A percentile compares a stretch with the other conserved stretches of the same genome.
Evolutionary conservation across 2,329 filamentous ascomycete genomes (phyloP).

Genomic region (Incumbomyces delicatus): DNA sequence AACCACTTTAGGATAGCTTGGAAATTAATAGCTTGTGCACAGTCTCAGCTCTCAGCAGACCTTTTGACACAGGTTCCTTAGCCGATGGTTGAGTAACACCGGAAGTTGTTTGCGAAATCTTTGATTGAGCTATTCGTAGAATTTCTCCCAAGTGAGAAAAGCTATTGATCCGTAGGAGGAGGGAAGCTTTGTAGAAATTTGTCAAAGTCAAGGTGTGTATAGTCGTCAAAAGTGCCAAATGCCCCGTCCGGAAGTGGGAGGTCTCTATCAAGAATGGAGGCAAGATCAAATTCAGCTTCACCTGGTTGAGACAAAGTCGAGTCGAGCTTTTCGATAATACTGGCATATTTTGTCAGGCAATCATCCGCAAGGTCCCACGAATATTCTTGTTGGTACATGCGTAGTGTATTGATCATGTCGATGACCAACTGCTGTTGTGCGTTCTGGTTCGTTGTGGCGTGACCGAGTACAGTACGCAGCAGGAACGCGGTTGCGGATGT

Average conservation of each 20-base stretch:
- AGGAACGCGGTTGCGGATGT: constrained; percentile 43
- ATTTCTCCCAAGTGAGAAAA: too few species aligned
- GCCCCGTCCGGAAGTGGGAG: neutral
- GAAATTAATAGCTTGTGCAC: too few species aligned
- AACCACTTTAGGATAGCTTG: too few species aligned
- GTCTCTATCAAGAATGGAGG: neutral
- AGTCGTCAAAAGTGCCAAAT: neutral
- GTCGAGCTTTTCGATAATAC: constrained; percentile 36
- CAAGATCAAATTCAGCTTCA: neutral
- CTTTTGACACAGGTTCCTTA: too few species aligned
- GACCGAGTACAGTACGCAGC: constrained; percentile 37
- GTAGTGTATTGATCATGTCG: constrained; percentile 33
- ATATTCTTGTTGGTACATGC: constrained; percentile 29
- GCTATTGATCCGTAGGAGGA: too few species aligned
- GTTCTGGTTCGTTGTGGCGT: constrained; percentile 22
- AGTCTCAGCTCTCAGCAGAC: too few species aligned
- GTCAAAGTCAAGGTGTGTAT: neutral
- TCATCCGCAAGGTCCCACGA: constrained; percentile 45
- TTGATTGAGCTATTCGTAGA: too few species aligned
- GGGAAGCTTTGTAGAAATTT: neutral
- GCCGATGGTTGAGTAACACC: too few species aligned
- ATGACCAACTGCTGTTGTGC: constrained; percentile 35
- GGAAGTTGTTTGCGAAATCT: too few species aligned
- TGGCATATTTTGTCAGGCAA: constrained; percentile 40
- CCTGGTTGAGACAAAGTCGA: neutral